phyloP scores from a whole-genome alignment of 1,284 basidiomycete species.

The Schizophyllum amplum region DNA sequence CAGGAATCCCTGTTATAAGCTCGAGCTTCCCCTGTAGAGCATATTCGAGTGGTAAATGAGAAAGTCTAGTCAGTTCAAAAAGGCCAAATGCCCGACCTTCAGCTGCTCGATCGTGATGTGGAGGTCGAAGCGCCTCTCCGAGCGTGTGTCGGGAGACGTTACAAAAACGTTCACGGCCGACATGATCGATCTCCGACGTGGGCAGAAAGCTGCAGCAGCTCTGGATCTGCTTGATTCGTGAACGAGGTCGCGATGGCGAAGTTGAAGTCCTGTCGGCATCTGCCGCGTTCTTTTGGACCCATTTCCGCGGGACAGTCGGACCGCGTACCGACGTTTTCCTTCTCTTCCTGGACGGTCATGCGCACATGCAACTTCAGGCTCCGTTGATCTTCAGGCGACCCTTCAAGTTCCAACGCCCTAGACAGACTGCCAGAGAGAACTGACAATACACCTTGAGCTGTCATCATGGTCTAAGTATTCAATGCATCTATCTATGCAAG shows the following conservation, averaged over 20 bases:
- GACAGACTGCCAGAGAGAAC: too few relatives aligned
- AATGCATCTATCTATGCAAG: too few relatives aligned
- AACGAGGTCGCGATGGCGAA: neutral
- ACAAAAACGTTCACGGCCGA: conserved; percentile 63
- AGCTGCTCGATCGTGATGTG: conserved; percentile 68
- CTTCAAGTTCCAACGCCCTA: neutral
- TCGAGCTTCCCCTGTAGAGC: conserved; percentile 70
- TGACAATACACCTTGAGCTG: too few relatives aligned
- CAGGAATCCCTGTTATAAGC: conserved; percentile 84
- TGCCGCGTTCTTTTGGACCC: neutral
- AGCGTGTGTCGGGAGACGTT: conserved; percentile 79
- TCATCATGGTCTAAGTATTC: too few relatives aligned
- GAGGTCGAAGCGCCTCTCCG: conserved; percentile 76
- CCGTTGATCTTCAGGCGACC: too few relatives aligned
- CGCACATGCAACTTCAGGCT: neutral
- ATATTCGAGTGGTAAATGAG: conserved; percentile 1
- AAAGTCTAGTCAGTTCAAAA: conserved; percentile 9
- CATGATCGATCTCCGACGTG: neutral
- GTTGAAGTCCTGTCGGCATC: neutral
- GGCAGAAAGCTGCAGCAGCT: too few relatives aligned
- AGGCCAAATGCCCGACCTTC: conserved; percentile 45
- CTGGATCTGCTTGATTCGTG: too few relatives aligned
- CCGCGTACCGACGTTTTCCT: neutral
- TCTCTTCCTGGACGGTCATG: neutral
- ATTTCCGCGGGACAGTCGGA: neutral